Conservation (phyloP, 176 grass and related monocot genomes). For the Chloris gayana region DNA sequence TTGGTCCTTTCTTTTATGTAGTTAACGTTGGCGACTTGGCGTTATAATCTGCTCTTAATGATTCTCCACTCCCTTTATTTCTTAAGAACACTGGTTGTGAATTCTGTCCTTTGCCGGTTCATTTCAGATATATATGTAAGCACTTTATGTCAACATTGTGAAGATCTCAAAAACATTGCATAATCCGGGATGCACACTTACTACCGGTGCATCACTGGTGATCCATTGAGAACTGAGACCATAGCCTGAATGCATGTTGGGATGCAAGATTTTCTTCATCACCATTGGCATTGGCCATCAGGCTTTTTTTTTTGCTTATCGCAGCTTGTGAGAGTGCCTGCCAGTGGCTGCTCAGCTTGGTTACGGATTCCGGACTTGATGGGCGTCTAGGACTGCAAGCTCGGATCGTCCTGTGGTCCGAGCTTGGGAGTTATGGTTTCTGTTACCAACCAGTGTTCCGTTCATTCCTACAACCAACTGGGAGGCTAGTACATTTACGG, state of each 20-base stretch:
- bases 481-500: neutral
- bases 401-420: slow-evolving; percentile 34
- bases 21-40: too few relatives aligned
- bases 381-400: slow-evolving; percentile 21
- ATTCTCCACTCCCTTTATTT: neutral
- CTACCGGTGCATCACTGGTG: too few relatives aligned
- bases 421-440: slow-evolving; percentile 29
- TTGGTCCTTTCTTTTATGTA: neutral
- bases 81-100: too few relatives aligned
- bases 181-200: too few relatives aligned
- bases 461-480: neutral
- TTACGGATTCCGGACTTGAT: neutral
- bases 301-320: neutral
- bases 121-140: too few relatives aligned
- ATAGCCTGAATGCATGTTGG: neutral
- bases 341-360: neutral
- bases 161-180: too few relatives aligned
- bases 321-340: neutral
- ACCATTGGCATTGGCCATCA: neutral
- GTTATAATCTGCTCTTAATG: neutral
- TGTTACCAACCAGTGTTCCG: slow-evolving; percentile 1
- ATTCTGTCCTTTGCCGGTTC: too few relatives aligned
- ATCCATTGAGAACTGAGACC: neutral
- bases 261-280: neutral
- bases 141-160: too few relatives aligned